A percentile compares a stretch with the other conserved stretches of the same genome.
These are phyloP conservation scores for Brassica juncea DNA, from an alignment of 345 rosid species.

Conservation along the genomic window DNA sequence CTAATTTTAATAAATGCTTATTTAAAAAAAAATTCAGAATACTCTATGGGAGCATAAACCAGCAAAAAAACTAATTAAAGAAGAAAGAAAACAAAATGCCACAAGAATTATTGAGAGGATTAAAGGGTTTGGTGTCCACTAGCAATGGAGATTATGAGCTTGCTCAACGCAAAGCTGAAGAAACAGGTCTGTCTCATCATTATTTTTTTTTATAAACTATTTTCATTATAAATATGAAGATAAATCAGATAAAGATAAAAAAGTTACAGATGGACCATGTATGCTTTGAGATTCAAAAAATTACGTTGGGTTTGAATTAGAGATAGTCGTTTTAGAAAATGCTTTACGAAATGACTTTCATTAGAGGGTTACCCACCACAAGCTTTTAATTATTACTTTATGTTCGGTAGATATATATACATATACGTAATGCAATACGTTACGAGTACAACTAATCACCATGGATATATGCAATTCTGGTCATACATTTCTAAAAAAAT, in stretches of 20 bases:
- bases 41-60: not conserved
- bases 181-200: constrained; percentile 65
- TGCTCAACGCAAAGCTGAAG: constrained; percentile 91
- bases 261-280: not conserved
- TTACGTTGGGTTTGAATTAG: constrained; percentile 31
- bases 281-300: constrained; percentile 11
- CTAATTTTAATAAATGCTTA: constrained; percentile 4
- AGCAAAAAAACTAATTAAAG: not conserved
- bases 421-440: constrained; percentile 6
- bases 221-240: constrained; percentile 16
- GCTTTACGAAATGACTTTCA: constrained; percentile 32
- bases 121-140: constrained; percentile 47
- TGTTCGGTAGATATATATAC: constrained; percentile 29
- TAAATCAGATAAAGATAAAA: constrained; percentile 14
- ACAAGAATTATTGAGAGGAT: constrained; percentile 64
- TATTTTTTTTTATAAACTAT: not conserved
- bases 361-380: constrained; percentile 38
- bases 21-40: constrained; percentile 12
- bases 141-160: constrained; percentile 67
- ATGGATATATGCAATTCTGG: not conserved
- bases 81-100: constrained; percentile 52
- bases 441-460: not conserved
- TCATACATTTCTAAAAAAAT: not conserved
- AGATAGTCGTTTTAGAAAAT: constrained; percentile 24
- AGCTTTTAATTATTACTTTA: constrained; percentile 21